Evolutionary conservation across 1,284 basidiomycete species (phyloP).

Genomic region (Cutaneotrichosporon cavernicola): DNA sequence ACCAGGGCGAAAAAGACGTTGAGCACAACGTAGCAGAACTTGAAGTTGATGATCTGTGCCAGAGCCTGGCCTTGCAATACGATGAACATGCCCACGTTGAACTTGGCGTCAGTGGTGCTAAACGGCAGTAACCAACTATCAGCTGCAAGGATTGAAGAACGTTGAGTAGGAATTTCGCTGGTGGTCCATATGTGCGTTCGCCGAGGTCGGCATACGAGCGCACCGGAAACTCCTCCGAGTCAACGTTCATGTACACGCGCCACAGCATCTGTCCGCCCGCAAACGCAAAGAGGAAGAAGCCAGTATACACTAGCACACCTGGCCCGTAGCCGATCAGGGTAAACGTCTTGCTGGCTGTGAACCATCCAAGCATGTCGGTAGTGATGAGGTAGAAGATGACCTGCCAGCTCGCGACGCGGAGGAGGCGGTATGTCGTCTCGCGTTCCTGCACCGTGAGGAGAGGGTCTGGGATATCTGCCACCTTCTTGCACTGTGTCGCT

Average conservation of each 20-base stretch:
- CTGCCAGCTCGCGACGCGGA: constrained; percentile 24
- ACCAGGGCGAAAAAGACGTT: constrained; percentile 16
- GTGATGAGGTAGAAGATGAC: constrained; percentile 26
- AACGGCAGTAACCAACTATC: background rate
- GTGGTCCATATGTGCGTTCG: constrained; percentile 22
- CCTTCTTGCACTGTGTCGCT: background rate
- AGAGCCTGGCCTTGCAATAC: constrained; percentile 19
- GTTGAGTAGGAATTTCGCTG: constrained; percentile 18
- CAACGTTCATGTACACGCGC: constrained; percentile 23
- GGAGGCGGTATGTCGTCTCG: constrained; percentile 15
- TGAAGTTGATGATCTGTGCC: constrained; percentile 11
- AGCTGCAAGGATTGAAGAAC: constrained; percentile 20
- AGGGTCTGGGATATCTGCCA: background rate
- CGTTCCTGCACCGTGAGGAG: constrained; percentile 3
- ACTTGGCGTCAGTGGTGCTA: constrained; percentile 4
- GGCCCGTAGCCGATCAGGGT: constrained; percentile 32
- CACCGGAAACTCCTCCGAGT: constrained; percentile 25
- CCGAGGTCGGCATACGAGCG: constrained; percentile 25
- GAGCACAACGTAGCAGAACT: constrained; percentile 21
- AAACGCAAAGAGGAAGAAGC: constrained; percentile 23
- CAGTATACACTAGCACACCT: constrained; percentile 29
- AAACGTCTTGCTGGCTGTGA: constrained; percentile 43
- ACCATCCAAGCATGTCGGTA: constrained; percentile 45
- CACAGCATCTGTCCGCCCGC: constrained; percentile 25
- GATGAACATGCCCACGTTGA: constrained; percentile 20